These are phyloP conservation scores for Termitomyces sp. DNA, from an alignment of 768 basidiomycete genomes.

Conservation along the genomic window DNA sequence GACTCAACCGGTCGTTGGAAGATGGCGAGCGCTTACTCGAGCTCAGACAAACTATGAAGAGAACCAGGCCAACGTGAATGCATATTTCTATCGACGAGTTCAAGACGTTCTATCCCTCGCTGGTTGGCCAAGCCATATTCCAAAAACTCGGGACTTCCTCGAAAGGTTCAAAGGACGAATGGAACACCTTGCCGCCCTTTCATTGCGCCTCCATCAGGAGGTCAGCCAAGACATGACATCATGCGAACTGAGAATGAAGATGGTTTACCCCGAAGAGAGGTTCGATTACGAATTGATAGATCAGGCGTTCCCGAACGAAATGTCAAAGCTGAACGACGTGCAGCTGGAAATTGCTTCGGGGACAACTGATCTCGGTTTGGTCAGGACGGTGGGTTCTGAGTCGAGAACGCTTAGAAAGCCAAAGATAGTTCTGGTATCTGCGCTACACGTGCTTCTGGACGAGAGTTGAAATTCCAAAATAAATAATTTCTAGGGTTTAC, in stretches of 20 bases:
- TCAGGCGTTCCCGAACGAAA: slow-evolving; percentile 13
- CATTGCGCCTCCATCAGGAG: slow-evolving; percentile 8
- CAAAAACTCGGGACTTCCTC: background rate
- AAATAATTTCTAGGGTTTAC: background rate
- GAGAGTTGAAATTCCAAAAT: background rate
- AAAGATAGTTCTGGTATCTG: slow-evolving; percentile 3
- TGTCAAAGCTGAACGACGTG: background rate
- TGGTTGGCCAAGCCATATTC: slow-evolving; percentile 11
- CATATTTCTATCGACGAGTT: slow-evolving; percentile 4
- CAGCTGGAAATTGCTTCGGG: background rate
- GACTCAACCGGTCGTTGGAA: slow-evolving; percentile 12
- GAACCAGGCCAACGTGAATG: background rate
- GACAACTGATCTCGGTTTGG: slow-evolving; percentile 13
- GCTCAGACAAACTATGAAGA: slow-evolving; percentile 9
- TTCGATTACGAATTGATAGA: slow-evolving; percentile 8
- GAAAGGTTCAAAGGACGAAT: background rate
- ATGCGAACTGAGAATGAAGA: slow-evolving; percentile 3
- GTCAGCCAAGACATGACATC: slow-evolving; percentile 10
- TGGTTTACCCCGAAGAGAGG: slow-evolving; percentile 3
- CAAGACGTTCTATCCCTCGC: slow-evolving; percentile 10
- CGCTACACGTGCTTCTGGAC: slow-evolving; percentile 1
- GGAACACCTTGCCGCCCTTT: background rate
- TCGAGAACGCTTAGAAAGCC: slow-evolving; percentile 5
- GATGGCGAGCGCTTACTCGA: slow-evolving; percentile 12
- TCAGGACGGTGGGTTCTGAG: background rate